Conservation (phyloP, 495 filamentous ascomycete species). For the Penicillium turbatum region DNA sequence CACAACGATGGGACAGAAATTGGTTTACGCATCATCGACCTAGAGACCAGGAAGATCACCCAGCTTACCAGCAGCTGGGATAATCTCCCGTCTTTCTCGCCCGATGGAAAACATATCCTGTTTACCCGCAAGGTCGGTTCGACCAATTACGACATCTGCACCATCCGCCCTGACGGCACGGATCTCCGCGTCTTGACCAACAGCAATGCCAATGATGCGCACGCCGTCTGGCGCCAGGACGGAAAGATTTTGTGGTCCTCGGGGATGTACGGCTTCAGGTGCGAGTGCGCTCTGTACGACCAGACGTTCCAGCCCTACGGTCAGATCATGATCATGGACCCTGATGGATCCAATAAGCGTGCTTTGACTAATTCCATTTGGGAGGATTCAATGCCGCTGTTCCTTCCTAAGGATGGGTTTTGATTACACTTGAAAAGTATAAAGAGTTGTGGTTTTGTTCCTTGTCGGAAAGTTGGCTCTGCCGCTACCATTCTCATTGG, state of each 20-base stretch:
- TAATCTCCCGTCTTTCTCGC: slow-evolving; percentile 31
- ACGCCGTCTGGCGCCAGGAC: slow-evolving; percentile 39
- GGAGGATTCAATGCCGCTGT: slow-evolving; percentile 36
- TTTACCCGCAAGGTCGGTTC: slow-evolving; percentile 29
- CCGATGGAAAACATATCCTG: slow-evolving; percentile 25
- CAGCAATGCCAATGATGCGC: slow-evolving; percentile 38
- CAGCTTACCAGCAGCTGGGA: slow-evolving; percentile 28
- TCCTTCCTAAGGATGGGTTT: slow-evolving; percentile 15
- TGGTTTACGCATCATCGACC: slow-evolving; percentile 27
- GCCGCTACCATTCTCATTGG: neutral
- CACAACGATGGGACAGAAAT: slow-evolving; percentile 16
- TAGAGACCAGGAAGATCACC: slow-evolving; percentile 22
- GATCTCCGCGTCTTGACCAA: slow-evolving; percentile 31
- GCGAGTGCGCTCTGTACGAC: slow-evolving; percentile 32
- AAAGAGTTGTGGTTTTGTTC: no score
- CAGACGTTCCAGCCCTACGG: slow-evolving; percentile 36
- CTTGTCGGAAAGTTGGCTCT: neutral
- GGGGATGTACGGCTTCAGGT: slow-evolving; percentile 33
- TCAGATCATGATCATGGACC: slow-evolving; percentile 33
- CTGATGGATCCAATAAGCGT: slow-evolving; percentile 28
- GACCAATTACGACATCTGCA: slow-evolving; percentile 37
- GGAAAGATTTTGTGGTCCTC: slow-evolving; percentile 32
- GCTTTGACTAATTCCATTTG: slow-evolving; percentile 30
- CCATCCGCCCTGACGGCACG: slow-evolving; percentile 34
- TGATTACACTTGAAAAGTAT: neutral